Conservation (phyloP, 768 basidiomycete species). For the Lepiota subincarnata region DNA sequence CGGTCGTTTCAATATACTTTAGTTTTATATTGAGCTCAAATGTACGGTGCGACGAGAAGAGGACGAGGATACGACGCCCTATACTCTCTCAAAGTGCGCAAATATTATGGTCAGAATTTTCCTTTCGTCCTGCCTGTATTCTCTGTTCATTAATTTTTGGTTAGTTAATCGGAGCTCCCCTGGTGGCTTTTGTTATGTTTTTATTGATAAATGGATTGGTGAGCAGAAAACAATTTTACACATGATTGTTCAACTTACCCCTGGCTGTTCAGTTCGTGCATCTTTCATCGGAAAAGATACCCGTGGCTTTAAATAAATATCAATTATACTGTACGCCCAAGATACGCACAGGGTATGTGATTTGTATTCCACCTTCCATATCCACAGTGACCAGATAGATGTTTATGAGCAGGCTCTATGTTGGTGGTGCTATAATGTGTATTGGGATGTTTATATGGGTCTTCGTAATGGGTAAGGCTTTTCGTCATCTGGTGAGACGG, state of each 20-base stretch:
- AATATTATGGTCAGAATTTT: background rate
- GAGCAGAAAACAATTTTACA: background rate
- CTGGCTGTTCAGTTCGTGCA: background rate
- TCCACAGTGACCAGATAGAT: background rate
- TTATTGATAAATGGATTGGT: slow-evolving; percentile 6
- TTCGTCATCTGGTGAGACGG: too few relatives aligned
- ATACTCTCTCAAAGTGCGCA: background rate
- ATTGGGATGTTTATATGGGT: slow-evolving; percentile 5
- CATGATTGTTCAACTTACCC: background rate
- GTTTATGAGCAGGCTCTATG: background rate
- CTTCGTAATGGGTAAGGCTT: slow-evolving; percentile 4
- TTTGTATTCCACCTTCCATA: background rate
- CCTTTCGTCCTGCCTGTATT: background rate
- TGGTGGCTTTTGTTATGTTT: slow-evolving; percentile 1
- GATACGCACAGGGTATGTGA: slow-evolving; percentile 6
- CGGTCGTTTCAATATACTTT: background rate
- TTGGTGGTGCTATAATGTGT: slow-evolving; percentile 5
- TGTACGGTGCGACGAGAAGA: background rate
- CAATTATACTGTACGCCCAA: slow-evolving; percentile 6
- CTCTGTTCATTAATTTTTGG: background rate
- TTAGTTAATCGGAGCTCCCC: slow-evolving; percentile 1
- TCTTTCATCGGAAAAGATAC: background rate
- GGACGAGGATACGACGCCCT: background rate
- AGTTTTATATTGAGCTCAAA: slow-evolving; percentile 6
- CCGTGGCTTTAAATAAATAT: background rate